Evolutionary conservation across 2,329 filamentous ascomycete genomes (phyloP), one percentile per base, ranked within the genome.

Genomic region (Nemania bipapillata): DNA sequence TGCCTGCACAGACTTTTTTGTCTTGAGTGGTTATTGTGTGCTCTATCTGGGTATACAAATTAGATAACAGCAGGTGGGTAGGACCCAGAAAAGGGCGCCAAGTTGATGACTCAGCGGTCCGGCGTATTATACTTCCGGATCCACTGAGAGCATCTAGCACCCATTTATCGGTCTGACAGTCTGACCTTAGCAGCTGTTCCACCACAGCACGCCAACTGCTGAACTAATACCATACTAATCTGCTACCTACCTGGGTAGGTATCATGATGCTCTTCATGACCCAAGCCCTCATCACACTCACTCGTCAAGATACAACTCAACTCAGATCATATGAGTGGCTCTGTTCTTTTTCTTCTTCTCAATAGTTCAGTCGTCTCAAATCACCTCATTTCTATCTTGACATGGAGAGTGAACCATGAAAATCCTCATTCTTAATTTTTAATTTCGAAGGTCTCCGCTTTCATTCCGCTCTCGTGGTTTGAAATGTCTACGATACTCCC

Each of bases 401-500:
- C 40, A 54, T 57, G 11, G 50, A 15, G 5, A 63, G 24, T n/a
- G 30, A 56, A 40, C 11, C 17, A 60, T 63, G 50, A 49, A 12
- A 32, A 24, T 49, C 4, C 20, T 20, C 7, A 63, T 61, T 61
- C 28, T 40, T 47, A 37, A 47, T 6, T 8, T 28, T 49, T 32
- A 17, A 28, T 15, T 11, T 20, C 40, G 4, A 9, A 30, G n/a
- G 40, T 37, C 30, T 40, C 26, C n/a, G n/a, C 22, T 55, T 35
- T 37, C 22, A 57, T 49, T 24, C 20, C 30, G 4, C n/a, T 40
- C n/a, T 56, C 24, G 45, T 35, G 35, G 57, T 45, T 30, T 73
- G 72, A 70, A 58, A 76, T 76, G 74, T 73, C 69, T 69, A 57
- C 63, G 17, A 52, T 74, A 6, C 56, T 72, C 7, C 70, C 68